Base-by-base conservation (phyloP, 2,329 filamentous ascomycete species). In the Ophiostoma tasmaniense region DNA sequence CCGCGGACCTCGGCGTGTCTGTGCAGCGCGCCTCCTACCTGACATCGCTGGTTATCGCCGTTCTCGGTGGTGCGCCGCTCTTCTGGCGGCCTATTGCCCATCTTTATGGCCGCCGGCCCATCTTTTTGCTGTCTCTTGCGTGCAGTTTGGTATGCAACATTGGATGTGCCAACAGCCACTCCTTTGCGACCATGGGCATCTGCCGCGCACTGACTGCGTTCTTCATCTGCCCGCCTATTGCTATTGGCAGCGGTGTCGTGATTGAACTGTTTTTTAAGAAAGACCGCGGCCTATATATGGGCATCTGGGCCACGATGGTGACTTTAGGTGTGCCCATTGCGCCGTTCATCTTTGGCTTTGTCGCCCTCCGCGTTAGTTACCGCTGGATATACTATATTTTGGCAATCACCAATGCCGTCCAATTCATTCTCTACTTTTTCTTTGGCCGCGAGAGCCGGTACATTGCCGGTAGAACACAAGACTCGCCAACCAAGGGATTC, bases 341-440 rank as follows among this genome's bases (percentile, higher is more conserved):
- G 5, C 77, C 77, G 0, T 74, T 79, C 22, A 73, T 79, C 20
- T 76, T 83, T 64, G 79, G 80, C 0, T 80, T 79, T 39, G 84
- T 87, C 0, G 80, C 82, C 0, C 77, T 83, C 69, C 79, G 82
- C 7, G 80, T 83, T 14, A 81, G 82, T 0, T 87, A 84, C 68
- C 79, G 82, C 20, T 87, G 85, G 85, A 85, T 87, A 33, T 87
- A 84, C 75, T 87, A 82, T 80, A 80, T 83, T 28, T 76, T 87
- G 28, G 83, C 84, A 1, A 87, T 87, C 55, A 80, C 81, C 73
- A 87, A 88, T 69, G 83, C 79, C 66, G 80, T 80, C 6, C 85
- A 88, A 72, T 81, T 88, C 71, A 75, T 87, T 66, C 74, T 84
- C 25, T 87, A 87, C 74, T 74, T 87, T 68, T 83, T 87, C 74